A percentile compares a stretch with the other conserved stretches of the same genome.
Evolutionary conservation across 129 eudicot species (phyloP).

Genomic region (Lonicera japonica): DNA sequence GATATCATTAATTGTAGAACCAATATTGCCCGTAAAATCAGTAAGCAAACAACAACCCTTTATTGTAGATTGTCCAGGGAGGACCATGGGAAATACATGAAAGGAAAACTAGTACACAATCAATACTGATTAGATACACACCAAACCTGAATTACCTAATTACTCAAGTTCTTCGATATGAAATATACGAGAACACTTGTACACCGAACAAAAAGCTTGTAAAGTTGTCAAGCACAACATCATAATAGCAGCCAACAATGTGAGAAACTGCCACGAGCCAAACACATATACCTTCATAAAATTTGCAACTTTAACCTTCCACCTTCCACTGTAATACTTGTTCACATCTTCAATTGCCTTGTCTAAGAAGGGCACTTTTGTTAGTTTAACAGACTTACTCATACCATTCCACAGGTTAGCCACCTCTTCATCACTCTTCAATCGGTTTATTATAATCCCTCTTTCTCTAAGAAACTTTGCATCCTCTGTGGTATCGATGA

Average conservation of each 20-base stretch:
- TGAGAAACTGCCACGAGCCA: constrained; percentile 52
- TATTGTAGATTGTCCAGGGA: background rate
- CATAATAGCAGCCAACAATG: constrained; percentile 35
- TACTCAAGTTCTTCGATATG: constrained; percentile 1
- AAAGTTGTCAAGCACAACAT: constrained; percentile 36
- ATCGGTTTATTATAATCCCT: constrained; percentile 46
- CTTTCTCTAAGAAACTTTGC: constrained; percentile 35
- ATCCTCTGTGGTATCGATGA: constrained; percentile 58
- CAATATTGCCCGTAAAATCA: too few species aligned
- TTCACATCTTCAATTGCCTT: constrained; percentile 62
- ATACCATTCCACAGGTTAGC: constrained; percentile 72
- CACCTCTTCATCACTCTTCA: constrained; percentile 67
- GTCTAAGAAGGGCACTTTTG: constrained; percentile 48
- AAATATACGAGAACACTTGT: constrained; percentile 25
- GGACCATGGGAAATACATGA: background rate
- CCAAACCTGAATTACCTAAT: background rate
- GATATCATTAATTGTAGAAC: too few species aligned
- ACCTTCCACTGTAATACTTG: constrained; percentile 32
- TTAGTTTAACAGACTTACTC: constrained; percentile 51
- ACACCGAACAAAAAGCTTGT: constrained; percentile 39
- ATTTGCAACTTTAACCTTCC: constrained; percentile 41
- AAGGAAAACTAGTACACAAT: background rate
- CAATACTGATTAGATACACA: background rate
- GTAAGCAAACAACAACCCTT: background rate
- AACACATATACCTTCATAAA: constrained; percentile 38